Evolutionary conservation across 2,329 filamentous ascomycete genomes (phyloP), one percentile per base, ranked within the genome.

Genomic region (Clonostachys rosea): DNA sequence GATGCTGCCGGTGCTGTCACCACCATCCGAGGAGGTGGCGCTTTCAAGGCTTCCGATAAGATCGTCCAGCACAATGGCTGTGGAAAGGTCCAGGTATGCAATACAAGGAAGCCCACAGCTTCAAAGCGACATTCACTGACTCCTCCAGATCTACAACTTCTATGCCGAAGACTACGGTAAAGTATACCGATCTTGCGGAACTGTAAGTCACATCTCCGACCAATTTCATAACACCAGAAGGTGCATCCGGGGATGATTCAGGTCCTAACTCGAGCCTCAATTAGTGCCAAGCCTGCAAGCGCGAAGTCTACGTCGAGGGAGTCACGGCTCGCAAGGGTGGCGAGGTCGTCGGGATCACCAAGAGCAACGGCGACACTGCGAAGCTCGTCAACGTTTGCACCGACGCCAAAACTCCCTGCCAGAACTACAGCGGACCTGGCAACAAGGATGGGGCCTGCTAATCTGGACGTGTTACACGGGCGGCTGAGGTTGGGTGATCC

Each of bases 121-220:
- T n/a, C 14, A 39, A n/a, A 14, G 3, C 3, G 3, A n/a, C 10
- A 39, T 6, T 39, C 3, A 39, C 36, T 18, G 10, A n/a, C 13
- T 39, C 14, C 12, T n/a, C 17, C 11, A 39, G 36, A 57, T 64
- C 40, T 56, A n/a, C 36, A 39, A 39, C 36, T 42, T 42, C 40
- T 42, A 42, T 14, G 40, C 40, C 50, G 65, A 62, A 52, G 59
- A 69, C 52, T 76, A 42, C 40, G 75, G 74, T 43, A 78, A 77
- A 53, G 59, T 78, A 11, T 71, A 71, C 47, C 70, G 74, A 45
- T 69, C 63, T 49, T 78, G 74, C 54, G 74, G 74, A 33, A 76
- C 40, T 20, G 24, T 30, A 30, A 30, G 24, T 30, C 18, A 30
- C 8, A 30, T 30, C 24, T 8, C 24, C 8, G 8, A 9, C 8